Evolutionary conservation across 139 green algal genomes (phyloP), one percentile per base, ranked within the genome.

Genomic region (Yamagishiella unicocca): DNA sequence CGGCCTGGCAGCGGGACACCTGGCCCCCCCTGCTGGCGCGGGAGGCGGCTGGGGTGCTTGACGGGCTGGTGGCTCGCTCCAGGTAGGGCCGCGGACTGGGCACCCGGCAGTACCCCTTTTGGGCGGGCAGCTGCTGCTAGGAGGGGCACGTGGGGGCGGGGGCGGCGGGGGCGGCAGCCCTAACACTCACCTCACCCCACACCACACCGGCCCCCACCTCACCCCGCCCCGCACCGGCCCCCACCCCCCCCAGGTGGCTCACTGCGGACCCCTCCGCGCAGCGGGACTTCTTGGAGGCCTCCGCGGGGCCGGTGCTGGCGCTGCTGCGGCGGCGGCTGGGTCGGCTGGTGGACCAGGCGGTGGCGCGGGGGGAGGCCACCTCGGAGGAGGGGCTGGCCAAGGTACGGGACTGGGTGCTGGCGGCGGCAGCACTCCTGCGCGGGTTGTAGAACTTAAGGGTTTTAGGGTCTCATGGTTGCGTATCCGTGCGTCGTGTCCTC

Each of bases 291-390:
- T 43, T 85, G 62, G 61, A 62, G 4, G 29, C 40, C 0, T 29
- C 79, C 21, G 58, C 79, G n/a, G 62, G 61, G 14, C 79, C 79
- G 6, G 2, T 64, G 40, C 62, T 85, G 79, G 61, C 27, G 79
- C 61, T 76, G 61, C 40, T 85, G 61, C 42, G 62, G 42, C 29
- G 58, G 79, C 79, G 79, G 79, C 43, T 85, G 61, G 61, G 27
- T 4, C 79, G 79, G 61, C 21, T 85, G 79, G 40, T 85, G 54
- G 79, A 85, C 40, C 14, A 3, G 8, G 42, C 61, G 25, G 61
- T 85, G n/a, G 61, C 79, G 10, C n/a, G 61, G 27, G 79, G 79
- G 14, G 79, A 75, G 40, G 79, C 40, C 40, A 22, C 75, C 7
- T 29, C 21, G 7, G 79, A 85, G 40, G 61, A 75, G 42, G 79